Evolutionary conservation across 257 asterid species (phyloP).

Genomic region (Solanum commersonii): DNA sequence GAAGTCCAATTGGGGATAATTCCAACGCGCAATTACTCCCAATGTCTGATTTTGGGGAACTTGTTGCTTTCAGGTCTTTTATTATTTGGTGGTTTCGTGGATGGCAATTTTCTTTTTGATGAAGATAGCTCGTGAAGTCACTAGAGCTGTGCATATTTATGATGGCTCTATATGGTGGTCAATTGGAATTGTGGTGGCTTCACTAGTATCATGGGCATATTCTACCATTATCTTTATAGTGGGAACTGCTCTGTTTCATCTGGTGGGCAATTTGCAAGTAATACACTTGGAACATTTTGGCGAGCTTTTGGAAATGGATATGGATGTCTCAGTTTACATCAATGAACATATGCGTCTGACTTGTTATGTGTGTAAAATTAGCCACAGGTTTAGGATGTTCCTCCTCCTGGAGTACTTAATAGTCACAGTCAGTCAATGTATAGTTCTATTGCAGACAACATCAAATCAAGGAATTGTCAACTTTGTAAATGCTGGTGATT

Average conservation of each 20-base stretch:
- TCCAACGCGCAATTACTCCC: background rate
- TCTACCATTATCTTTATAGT: slow-evolving; percentile 51
- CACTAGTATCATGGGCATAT: slow-evolving; percentile 65
- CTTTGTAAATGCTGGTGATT: slow-evolving; percentile 74
- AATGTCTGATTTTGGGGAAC: background rate
- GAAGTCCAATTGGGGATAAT: background rate
- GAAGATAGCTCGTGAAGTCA: slow-evolving; percentile 57
- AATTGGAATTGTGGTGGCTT: slow-evolving; percentile 22
- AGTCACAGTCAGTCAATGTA: slow-evolving; percentile 60
- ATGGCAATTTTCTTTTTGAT: slow-evolving; percentile 46
- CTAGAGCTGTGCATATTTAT: slow-evolving; percentile 44
- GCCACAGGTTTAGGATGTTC: slow-evolving; percentile 73
- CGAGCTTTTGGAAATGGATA: slow-evolving; percentile 57
- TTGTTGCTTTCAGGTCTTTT: slow-evolving; percentile 38
- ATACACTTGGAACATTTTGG: slow-evolving; percentile 71
- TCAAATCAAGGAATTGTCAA: slow-evolving; percentile 59
- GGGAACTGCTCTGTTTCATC: slow-evolving; percentile 61
- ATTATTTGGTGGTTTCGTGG: slow-evolving; percentile 49
- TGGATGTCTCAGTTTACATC: slow-evolving; percentile 62
- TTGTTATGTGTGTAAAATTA: slow-evolving; percentile 57
- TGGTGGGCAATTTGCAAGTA: slow-evolving; percentile 73
- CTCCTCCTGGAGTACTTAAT: slow-evolving; percentile 65
- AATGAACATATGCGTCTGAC: slow-evolving; percentile 72
- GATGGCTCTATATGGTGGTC: slow-evolving; percentile 48
- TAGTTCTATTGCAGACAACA: slow-evolving; percentile 56